Conservation (phyloP, 2,329 filamentous ascomycete genomes). For the Xylariaceae sp. region DNA sequence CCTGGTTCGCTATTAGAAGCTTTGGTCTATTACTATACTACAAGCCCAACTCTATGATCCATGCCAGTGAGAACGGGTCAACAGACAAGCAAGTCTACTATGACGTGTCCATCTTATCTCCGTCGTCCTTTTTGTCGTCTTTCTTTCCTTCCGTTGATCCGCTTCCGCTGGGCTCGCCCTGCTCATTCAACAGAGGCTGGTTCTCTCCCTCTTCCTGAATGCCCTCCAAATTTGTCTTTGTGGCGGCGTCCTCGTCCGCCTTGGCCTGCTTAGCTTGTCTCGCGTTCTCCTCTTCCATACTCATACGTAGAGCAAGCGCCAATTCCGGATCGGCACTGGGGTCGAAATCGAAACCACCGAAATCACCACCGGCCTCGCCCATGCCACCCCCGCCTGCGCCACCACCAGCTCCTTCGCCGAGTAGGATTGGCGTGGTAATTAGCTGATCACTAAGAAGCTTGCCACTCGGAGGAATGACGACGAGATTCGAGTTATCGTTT, state of each 20-base stretch:
- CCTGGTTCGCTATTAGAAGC: constrained; percentile 18
- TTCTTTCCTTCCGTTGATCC: constrained; percentile 50
- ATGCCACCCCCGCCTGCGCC: constrained; percentile 57
- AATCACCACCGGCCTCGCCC: constrained; percentile 66
- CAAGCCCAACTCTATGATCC: constrained; percentile 30
- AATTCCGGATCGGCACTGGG: constrained; percentile 90
- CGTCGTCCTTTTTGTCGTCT: constrained; percentile 56
- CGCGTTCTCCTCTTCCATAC: constrained; percentile 96
- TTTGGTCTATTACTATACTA: constrained; percentile 34
- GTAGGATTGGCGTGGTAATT: constrained; percentile 84
- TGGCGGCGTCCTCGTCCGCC: constrained; percentile 71
- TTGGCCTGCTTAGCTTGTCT: constrained; percentile 84
- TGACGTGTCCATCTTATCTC: constrained; percentile 91
- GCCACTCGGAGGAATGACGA: constrained; percentile 86
- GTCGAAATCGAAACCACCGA: constrained; percentile 83
- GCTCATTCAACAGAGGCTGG: constrained; percentile 64
- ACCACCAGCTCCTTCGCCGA: constrained; percentile 71
- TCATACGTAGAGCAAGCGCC: constrained; percentile 93
- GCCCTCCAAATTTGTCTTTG: constrained; percentile 76
- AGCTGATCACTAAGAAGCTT: constrained; percentile 93
- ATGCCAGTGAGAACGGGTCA: constrained; percentile 10
- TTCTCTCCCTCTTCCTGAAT: constrained; percentile 81
- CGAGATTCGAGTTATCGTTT: constrained; percentile 87
- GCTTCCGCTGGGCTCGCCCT: constrained; percentile 66
- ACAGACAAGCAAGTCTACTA: constrained; percentile 43